These are phyloP conservation scores for Botrytis hyacinthi DNA, from an alignment of 2,329 filamentous ascomycete genomes.

Conservation along the genomic window DNA sequence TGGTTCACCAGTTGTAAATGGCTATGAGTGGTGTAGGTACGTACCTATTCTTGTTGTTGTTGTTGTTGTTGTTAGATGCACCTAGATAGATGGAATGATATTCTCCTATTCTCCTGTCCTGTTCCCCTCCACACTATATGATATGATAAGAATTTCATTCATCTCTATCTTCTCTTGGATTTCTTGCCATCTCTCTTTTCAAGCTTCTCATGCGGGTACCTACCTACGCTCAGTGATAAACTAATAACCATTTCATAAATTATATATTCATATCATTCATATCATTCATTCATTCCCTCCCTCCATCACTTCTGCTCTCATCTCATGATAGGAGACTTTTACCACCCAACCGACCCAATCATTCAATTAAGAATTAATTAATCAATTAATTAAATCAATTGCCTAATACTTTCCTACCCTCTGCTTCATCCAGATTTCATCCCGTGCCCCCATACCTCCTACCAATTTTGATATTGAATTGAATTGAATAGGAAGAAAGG, in stretches of 20 bases:
- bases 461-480: neutral
- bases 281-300: neutral
- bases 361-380: conserved; percentile 6
- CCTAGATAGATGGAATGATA: neutral
- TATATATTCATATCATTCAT: neutral
- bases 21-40: neutral
- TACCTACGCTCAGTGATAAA: neutral
- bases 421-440: too few relatives aligned
- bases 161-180: neutral
- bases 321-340: neutral
- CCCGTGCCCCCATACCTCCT: neutral
- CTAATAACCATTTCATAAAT: neutral
- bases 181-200: neutral
- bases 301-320: neutral
- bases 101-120: conserved; percentile 4
- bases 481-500: neutral
- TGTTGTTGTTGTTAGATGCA: neutral
- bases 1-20: neutral
- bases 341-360: conserved; percentile 5
- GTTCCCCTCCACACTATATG: neutral
- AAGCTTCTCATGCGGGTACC: neutral
- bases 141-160: neutral
- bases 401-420: conserved; percentile 1
- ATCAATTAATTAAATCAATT: conserved; percentile 5
- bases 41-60: neutral